Evolutionary conservation across 768 basidiomycete genomes (phyloP), one percentile per base, ranked within the genome.

Genomic region (Candolleomyces eurysporus): DNA sequence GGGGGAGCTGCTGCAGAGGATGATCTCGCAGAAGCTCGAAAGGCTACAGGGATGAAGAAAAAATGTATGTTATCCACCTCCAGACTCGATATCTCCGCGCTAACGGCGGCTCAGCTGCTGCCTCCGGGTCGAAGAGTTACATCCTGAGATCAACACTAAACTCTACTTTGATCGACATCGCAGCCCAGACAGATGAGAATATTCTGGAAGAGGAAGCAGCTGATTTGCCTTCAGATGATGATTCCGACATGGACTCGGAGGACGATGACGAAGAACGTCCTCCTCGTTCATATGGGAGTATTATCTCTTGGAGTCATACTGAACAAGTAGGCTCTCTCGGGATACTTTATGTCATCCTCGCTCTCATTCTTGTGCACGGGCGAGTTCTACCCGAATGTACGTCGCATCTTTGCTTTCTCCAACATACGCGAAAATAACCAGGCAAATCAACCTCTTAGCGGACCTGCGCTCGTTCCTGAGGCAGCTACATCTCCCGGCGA

Each of bases 301-400:
- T 94, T 65, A 77, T 94, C 50, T 85, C 88, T 0, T 92, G 90
- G 88, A 88, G 83, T 61, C 78, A 75, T 57, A 69, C 77, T 13
- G 86, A 94, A 69, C 82, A 95, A 63, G 77, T 93, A 1, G 88
- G 82, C 2, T 68, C 83, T 2, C 69, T 90, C 22, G 96, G 94
- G 8, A 73, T 97, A 5, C 79, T 95, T 14, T 90, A 93, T 59
- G 84, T 92, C 16, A 81, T 98, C 42, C 83, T 98, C 10, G 86
- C 89, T 0, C 77, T 97, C 22, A 87, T 98, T 51, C 79, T 98
- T n/a, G 90, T 89, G 48, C 87, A 84, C 64, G 92, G 92, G 49
- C 78, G 89, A 10, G 81, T 84, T 14, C 78, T 97, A 17, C 78
- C 79, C 30, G 94, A 97, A 67, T 73, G 95, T 95, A 67, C 67